phyloP scores from a whole-genome alignment of 495 filamentous ascomycete genomes.

The Recurvomyces mirabilis region DNA sequence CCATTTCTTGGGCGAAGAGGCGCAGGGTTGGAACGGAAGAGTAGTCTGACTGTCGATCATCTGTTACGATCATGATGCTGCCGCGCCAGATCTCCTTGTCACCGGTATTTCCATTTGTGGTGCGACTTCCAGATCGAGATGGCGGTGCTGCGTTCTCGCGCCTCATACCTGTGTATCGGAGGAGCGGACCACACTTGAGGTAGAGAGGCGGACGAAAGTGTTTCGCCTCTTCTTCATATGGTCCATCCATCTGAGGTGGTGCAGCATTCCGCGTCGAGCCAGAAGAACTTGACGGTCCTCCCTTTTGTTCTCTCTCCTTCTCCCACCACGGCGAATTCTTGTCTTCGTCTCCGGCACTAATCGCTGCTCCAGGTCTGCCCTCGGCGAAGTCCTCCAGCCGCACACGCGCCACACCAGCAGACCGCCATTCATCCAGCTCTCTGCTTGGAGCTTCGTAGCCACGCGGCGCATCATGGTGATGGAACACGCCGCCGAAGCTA shows the following conservation, averaged over 20 bases:
- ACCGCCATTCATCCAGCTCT: conserved; percentile 31
- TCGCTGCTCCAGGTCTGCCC: conserved; percentile 12
- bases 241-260: conserved; percentile 23
- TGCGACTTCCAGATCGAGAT: too few relatives aligned
- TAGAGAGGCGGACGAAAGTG: conserved; percentile 73
- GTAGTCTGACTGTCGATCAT: conserved; percentile 69
- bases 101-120: too few relatives aligned
- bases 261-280: neutral
- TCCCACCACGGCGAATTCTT: conserved; percentile 29
- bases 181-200: conserved; percentile 77
- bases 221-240: conserved; percentile 35
- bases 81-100: conserved; percentile 78
- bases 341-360: neutral
- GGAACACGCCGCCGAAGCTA: conserved; percentile 21
- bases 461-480: conserved; percentile 21
- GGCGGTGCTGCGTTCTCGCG: conserved; percentile 35
- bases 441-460: conserved; percentile 17
- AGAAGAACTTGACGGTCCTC: neutral
- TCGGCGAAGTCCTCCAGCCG: conserved; percentile 24
- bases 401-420: conserved; percentile 20
- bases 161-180: conserved; percentile 79
- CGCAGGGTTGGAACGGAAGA: conserved; percentile 64
- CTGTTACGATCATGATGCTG: conserved; percentile 85
- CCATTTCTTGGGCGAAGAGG: conserved; percentile 75
- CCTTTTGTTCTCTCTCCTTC: conserved; percentile 6